Evolutionary conservation across 345 rosid species (phyloP), one percentile per base, ranked within the genome.

Genomic region (Ceriops zippeliana): DNA sequence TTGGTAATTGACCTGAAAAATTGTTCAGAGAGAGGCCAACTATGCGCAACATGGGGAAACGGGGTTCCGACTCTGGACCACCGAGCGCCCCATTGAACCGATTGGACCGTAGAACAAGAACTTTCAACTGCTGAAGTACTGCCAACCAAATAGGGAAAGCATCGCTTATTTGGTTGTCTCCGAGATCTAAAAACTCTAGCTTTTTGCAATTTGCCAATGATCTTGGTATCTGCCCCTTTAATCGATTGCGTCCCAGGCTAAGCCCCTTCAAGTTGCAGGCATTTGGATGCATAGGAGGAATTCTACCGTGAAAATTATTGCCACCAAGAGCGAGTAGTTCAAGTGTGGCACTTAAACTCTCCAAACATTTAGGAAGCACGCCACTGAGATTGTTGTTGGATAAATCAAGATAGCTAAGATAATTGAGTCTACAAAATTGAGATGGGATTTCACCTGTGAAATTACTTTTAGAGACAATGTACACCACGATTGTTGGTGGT

Each of bases 101-200:
- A 7, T 68, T 68, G 26, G 65, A 60, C 17, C 58, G 21, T 8
- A 59, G 24, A 21, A 52, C 8, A 6, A 69, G 46, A 13, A 69
- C 27, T 22, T 28, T 30, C 32, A 69, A 26, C 38, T 6, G 16
- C 32, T 38, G 58, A 21, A 69, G 59, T 47, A 10, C 17, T 17
- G 37, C 58, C 11, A 69, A 51, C 57, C 57, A 59, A 31, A n/a
- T n/a, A 7, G 72, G 72, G 56, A 69, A 69, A 0, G 31, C 24
- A 58, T 32, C 65, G 6, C 30, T 21, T 7, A 69, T 28, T 15
- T 10, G 30, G 49, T 68, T 59, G 27, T 28, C 4, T 6, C 57
- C 65, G 4, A 70, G 54, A 34, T 62, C 38, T 16, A 68, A 62
- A 21, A 35, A 38, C 30, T 57, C 71, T 57, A 68, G 42, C 56